Conservation (phyloP, 176 grass and related monocot genomes). For the Carex scoparia region DNA sequence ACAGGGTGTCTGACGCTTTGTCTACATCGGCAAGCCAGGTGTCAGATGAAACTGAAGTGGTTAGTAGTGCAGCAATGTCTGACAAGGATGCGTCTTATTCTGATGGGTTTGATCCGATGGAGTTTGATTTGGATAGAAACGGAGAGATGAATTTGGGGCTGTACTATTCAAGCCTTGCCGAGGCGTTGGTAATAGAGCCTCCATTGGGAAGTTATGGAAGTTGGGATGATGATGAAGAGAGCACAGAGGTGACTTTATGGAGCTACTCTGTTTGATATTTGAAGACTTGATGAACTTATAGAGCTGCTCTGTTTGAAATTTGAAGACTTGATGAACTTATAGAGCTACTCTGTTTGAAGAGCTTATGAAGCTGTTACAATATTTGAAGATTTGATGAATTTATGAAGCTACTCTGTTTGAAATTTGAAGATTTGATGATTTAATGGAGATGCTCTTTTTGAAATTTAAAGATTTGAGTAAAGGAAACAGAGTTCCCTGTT, state of each 20-base stretch:
- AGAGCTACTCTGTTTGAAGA: too few relatives aligned
- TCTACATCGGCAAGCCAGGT: not conserved
- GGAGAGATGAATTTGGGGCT: slow-evolving; percentile 30
- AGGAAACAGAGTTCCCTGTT: not conserved
- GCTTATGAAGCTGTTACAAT: too few relatives aligned
- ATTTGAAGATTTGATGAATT: too few relatives aligned
- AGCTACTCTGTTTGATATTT: not conserved
- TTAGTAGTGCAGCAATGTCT: not conserved
- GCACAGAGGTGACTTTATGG: not conserved
- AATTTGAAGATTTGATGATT: too few relatives aligned
- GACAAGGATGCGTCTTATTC: not conserved
- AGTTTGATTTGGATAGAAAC: slow-evolving; percentile 11
- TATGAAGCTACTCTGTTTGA: too few relatives aligned
- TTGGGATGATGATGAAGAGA: not conserved
- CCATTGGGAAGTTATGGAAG: slow-evolving; percentile 15
- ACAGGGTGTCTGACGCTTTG: not conserved
- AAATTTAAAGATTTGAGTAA: not conserved
- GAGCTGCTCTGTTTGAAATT: not conserved
- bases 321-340: too few relatives aligned
- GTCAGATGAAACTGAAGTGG: not conserved
- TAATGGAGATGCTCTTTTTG: not conserved
- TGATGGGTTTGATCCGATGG: not conserved
- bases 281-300: not conserved
- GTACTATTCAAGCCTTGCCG: slow-evolving; percentile 10
- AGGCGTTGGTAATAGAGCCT: not conserved